A percentile compares a stretch with the other conserved stretches of the same genome.
Conservation (phyloP, 768 basidiomycete species). For the Trametes gibbosa region DNA sequence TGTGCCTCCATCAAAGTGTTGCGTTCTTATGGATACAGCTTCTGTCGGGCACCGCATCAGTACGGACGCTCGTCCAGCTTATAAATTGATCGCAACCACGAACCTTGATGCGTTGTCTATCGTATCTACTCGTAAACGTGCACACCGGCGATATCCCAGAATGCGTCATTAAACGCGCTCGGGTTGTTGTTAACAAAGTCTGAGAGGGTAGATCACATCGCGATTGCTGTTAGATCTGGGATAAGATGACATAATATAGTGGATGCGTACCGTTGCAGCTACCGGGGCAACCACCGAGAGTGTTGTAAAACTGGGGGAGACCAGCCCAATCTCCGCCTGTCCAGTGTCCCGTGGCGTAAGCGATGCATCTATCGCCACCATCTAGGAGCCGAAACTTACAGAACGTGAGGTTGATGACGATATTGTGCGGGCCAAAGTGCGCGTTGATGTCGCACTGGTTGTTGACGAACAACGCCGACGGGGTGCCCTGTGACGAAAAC, state of each 20-base stretch:
- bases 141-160: conserved; percentile 67
- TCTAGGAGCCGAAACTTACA: conserved; percentile 40
- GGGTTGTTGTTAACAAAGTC: conserved; percentile 70
- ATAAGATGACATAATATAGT: not conserved
- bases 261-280: conserved; percentile 47
- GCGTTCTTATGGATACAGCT: conserved; percentile 1
- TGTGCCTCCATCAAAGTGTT: not conserved
- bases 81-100: too few relatives aligned
- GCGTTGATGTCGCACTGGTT: conserved; percentile 53
- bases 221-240: not conserved
- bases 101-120: not conserved
- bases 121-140: conserved; percentile 43
- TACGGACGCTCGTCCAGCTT: too few relatives aligned
- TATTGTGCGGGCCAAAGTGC: conserved; percentile 56
- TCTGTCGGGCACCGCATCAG: not conserved
- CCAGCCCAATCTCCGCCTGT: conserved; percentile 64
- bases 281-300: conserved; percentile 48
- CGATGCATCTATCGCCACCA: not conserved
- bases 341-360: not conserved
- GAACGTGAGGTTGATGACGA: conserved; percentile 68
- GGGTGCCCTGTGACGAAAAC: conserved; percentile 46
- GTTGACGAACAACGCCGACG: conserved; percentile 60
- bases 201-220: conserved; percentile 22
- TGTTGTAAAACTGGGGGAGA: conserved; percentile 34
- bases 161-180: conserved; percentile 61